Percentiles rank a stretch among this genome's conserved stretches.
These are phyloP conservation scores for Dissophora ornata DNA, from an alignment of 192 early-diverging fungal species.

Conservation along the genomic window DNA sequence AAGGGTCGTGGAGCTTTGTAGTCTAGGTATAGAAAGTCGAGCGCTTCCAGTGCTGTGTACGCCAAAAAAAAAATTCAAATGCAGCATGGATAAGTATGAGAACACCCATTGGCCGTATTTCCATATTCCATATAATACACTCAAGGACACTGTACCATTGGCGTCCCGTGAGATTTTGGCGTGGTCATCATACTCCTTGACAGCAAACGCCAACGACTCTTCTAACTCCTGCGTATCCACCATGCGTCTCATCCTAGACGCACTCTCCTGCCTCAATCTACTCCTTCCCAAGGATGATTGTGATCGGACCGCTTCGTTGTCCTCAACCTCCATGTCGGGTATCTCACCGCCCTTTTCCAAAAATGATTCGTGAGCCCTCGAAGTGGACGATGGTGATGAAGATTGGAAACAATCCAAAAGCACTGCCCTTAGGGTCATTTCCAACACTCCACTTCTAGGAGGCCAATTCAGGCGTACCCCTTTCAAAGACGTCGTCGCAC, in stretches of 20 bases:
- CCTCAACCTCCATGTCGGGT: slow-evolving; percentile 24
- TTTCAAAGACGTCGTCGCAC: slow-evolving; percentile 14
- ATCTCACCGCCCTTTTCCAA: no score
- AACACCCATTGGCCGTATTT: no score
- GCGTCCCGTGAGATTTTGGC: slow-evolving; percentile 50
- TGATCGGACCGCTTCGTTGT: neutral
- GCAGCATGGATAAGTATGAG: no score
- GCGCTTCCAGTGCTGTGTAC: slow-evolving; percentile 54
- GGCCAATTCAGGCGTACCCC: slow-evolving; percentile 41
- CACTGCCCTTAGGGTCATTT: slow-evolving; percentile 49
- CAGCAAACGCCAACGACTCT: slow-evolving; percentile 54
- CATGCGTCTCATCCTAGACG: neutral
- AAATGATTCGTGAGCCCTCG: neutral
- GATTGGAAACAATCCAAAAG: slow-evolving; percentile 48
- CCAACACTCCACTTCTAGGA: slow-evolving; percentile 49
- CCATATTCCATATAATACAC: no score
- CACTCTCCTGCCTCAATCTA: neutral
- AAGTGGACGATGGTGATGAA: neutral
- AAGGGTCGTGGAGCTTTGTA: slow-evolving; percentile 61
- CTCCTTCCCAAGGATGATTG: neutral
- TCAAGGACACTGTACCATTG: no score
- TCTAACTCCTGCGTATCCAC: slow-evolving; percentile 45
- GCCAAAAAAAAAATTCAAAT: neutral
- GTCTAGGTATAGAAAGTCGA: slow-evolving; percentile 62
- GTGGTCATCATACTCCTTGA: slow-evolving; percentile 45